These are phyloP conservation scores for Tetrapisispora fleetii DNA, from an alignment of 805 yeast species.

Conservation along the genomic window DNA sequence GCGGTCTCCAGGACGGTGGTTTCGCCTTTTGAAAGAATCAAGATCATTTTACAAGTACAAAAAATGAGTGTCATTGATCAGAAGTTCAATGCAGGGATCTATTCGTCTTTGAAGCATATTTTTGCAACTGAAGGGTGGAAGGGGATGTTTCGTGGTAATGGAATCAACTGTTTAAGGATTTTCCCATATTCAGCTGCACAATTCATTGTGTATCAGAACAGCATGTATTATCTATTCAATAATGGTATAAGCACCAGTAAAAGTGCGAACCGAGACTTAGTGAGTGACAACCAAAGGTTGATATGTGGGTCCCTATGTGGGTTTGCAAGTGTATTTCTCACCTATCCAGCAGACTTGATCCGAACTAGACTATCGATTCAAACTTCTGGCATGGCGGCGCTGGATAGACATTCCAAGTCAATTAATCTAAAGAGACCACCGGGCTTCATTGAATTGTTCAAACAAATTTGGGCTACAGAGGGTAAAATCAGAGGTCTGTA, in stretches of 20 bases:
- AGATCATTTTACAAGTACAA: conserved; percentile 84
- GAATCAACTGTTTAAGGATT: conserved; percentile 79
- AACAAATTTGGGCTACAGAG: conserved; percentile 55
- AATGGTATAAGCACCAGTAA: conserved; percentile 21
- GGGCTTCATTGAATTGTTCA: conserved; percentile 52
- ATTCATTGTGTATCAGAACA: conserved; percentile 69
- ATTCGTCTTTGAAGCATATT: conserved; percentile 64
- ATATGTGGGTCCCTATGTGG: conserved; percentile 79
- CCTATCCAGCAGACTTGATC: conserved; percentile 87
- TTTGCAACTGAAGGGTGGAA: conserved; percentile 86
- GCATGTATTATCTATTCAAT: conserved; percentile 36
- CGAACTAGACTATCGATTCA: conserved; percentile 84
- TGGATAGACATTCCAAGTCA: conserved; percentile 35
- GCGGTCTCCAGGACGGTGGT: conserved; percentile 83
- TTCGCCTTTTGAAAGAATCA: conserved; percentile 91
- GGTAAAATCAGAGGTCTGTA: conserved; percentile 76
- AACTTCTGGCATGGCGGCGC: conserved; percentile 53
- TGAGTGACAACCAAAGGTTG: conserved; percentile 23
- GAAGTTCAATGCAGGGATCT: conserved; percentile 55
- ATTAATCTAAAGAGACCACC: conserved; percentile 43
- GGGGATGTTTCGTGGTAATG: conserved; percentile 86
- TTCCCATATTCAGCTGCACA: conserved; percentile 94
- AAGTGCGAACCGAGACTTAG: conserved; percentile 38
- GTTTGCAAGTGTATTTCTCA: conserved; percentile 61
- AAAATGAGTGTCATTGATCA: conserved; percentile 31